Conservation (phyloP, 208 protist species). For the Leishmania guyanensis region DNA sequence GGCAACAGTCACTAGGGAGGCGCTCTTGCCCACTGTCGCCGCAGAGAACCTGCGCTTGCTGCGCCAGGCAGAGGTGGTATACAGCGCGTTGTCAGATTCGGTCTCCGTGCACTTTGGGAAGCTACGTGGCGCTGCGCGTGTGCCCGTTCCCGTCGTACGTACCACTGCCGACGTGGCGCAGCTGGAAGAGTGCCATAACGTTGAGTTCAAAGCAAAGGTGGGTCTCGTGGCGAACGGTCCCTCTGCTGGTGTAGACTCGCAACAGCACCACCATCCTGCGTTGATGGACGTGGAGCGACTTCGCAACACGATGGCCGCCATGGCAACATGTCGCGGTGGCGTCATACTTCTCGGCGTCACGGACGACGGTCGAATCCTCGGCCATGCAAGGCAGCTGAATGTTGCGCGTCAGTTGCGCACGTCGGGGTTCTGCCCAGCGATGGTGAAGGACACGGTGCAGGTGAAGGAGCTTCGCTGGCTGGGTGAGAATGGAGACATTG, state of each 20-base stretch:
- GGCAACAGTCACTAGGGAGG: neutral
- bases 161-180: constrained; percentile 49
- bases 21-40: constrained; percentile 8
- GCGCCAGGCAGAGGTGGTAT: constrained; percentile 35
- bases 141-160: constrained; percentile 32
- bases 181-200: constrained; percentile 59
- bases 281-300: constrained; percentile 71
- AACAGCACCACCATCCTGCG: neutral
- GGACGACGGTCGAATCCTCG: constrained; percentile 68
- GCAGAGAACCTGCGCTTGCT: constrained; percentile 18
- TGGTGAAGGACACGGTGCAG: constrained; percentile 72
- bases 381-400: constrained; percentile 51
- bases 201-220: constrained; percentile 81
- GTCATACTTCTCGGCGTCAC: constrained; percentile 77
- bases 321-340: constrained; percentile 77
- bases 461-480: constrained; percentile 65
- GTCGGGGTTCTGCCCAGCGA: constrained; percentile 83
- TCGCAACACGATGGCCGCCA: constrained; percentile 80
- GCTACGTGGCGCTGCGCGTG: constrained; percentile 36
- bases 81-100: constrained; percentile 56
- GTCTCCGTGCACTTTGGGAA: constrained; percentile 67
- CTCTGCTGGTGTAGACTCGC: neutral
- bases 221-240: neutral
- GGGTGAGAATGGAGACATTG: neutral
- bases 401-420: constrained; percentile 45